Evolutionary conservation across 2,329 filamentous ascomycete species (phyloP).

Genomic region (Paecilomyces variotii): DNA sequence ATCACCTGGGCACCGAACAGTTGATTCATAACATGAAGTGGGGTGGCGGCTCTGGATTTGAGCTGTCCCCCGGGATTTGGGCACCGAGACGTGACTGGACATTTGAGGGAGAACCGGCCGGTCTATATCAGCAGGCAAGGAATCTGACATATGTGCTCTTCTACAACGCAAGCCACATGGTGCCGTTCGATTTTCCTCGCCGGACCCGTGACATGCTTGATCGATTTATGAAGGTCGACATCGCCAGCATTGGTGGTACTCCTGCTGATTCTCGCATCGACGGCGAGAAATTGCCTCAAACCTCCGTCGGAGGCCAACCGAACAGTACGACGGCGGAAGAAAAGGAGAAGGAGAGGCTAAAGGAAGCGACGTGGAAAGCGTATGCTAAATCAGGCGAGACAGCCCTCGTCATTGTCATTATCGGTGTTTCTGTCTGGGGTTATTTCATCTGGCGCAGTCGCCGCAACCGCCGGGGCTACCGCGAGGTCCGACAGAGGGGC

Average conservation of each 20-base stretch:
- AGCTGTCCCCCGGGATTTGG: constrained; percentile 76
- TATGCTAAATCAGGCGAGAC: constrained; percentile 84
- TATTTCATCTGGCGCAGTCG: constrained; percentile 56
- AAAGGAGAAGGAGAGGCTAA: constrained; percentile 63
- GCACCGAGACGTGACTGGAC: constrained; percentile 91
- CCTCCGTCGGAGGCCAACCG: constrained; percentile 65
- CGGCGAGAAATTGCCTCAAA: constrained; percentile 72
- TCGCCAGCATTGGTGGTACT: constrained; percentile 73
- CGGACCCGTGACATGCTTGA: constrained; percentile 93
- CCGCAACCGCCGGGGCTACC: constrained; percentile 38
- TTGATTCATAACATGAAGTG: constrained; percentile 85
- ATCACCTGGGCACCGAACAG: constrained; percentile 87
- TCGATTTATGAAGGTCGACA: constrained; percentile 89
- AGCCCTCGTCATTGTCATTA: constrained; percentile 70
- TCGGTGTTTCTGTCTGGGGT: constrained; percentile 67
- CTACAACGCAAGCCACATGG: constrained; percentile 96
- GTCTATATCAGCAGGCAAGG: constrained; percentile 88
- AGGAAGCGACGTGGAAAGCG: constrained; percentile 78
- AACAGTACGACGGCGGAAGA: constrained; percentile 62
- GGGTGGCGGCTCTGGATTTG: constrained; percentile 88
- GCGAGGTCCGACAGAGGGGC: constrained; percentile 36
- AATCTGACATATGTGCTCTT: constrained; percentile 95
- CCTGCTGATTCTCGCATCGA: constrained; percentile 75
- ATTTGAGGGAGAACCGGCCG: constrained; percentile 79
- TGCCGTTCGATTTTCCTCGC: constrained; percentile 85